Percentiles rank a stretch among this genome's conserved stretches.
phyloP scores from a whole-genome alignment of 2,329 filamentous ascomycete species.

The Cladosporium sp. region DNA sequence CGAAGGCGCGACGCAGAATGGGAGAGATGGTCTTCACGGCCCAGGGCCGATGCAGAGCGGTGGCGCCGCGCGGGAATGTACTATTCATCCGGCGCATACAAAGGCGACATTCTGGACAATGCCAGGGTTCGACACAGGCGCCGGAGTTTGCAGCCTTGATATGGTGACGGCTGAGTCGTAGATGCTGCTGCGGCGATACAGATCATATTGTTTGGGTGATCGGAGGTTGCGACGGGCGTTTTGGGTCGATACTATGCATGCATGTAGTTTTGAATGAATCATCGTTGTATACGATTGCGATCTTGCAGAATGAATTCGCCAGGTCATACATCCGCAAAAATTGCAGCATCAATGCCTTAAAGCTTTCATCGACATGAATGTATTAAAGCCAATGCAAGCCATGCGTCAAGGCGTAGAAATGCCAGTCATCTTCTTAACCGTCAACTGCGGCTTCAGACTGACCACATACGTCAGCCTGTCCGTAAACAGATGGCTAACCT shows the following conservation, averaged over 20 bases:
- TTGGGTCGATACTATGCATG: neutral
- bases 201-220: neutral
- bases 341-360: neutral
- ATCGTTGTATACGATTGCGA: neutral
- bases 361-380: neutral
- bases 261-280: neutral
- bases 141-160: neutral
- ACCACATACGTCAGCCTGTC: constrained; percentile 69
- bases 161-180: neutral
- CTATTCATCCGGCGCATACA: neutral
- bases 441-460: constrained; percentile 61
- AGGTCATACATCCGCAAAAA: neutral
- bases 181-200: neutral
- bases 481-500: constrained; percentile 70
- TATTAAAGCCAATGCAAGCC: neutral
- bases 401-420: constrained; percentile 14
- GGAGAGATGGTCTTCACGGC: neutral
- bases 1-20: neutral
- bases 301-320: neutral
- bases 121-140: neutral
- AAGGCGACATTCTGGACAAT: neutral
- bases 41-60: neutral
- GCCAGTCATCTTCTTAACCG: constrained; percentile 16
- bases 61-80: neutral
- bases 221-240: neutral